Evolutionary conservation across 2,329 filamentous ascomycete genomes (phyloP).

Genomic region (Aspergillus luchuensis): DNA sequence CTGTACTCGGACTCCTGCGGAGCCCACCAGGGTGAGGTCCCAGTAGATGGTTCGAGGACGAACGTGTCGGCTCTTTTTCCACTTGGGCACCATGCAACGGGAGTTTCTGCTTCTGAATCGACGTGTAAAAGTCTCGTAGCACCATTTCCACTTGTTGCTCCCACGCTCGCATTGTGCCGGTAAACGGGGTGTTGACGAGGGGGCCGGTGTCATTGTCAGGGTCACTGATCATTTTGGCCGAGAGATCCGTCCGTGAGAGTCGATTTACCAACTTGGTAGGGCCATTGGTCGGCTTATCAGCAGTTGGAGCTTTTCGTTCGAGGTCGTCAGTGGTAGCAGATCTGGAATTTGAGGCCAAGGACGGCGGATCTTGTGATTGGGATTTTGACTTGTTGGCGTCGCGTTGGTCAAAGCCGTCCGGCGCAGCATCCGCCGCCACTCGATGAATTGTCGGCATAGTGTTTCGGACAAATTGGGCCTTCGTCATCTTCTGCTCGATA

Average conservation of each 20-base stretch:
- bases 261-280: slow-evolving; percentile 29
- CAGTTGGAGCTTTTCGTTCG: slow-evolving; percentile 20
- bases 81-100: slow-evolving; percentile 75
- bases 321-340: slow-evolving; percentile 19
- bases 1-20: slow-evolving; percentile 82
- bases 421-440: slow-evolving; percentile 70
- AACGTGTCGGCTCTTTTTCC: slow-evolving; percentile 41
- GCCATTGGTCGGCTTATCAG: slow-evolving; percentile 21
- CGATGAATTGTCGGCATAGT: slow-evolving; percentile 87
- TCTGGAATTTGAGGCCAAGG: slow-evolving; percentile 4
- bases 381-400: slow-evolving; percentile 26
- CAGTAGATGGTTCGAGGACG: slow-evolving; percentile 63
- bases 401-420: slow-evolving; percentile 63
- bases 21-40: slow-evolving; percentile 69
- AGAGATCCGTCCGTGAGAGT: slow-evolving; percentile 30
- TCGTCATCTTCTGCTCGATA: slow-evolving; percentile 95
- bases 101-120: slow-evolving; percentile 82
- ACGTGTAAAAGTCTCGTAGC: slow-evolving; percentile 86
- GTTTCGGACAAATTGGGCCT: slow-evolving; percentile 92
- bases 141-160: slow-evolving; percentile 87
- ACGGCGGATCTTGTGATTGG: slow-evolving; percentile 46
- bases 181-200: slow-evolving; percentile 75
- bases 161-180: slow-evolving; percentile 77
- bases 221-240: slow-evolving; percentile 32
- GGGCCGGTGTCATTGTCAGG: slow-evolving; percentile 55